Evolutionary conservation across 208 protist genomes (phyloP).

Genomic region (Dictyostelium gargantuum): DNA sequence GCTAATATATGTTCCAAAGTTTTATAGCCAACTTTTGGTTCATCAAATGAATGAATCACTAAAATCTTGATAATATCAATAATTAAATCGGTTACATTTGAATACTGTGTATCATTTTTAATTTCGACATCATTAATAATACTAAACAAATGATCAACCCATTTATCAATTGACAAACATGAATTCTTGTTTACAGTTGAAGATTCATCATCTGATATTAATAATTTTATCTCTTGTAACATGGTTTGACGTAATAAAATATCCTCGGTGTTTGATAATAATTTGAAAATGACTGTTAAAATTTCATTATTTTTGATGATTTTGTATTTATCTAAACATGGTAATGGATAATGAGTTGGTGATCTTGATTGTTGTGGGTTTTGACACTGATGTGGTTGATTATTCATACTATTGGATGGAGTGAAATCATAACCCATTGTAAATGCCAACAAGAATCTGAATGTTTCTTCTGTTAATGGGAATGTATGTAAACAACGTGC

Average conservation of each 20-base stretch:
- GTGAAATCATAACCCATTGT: constrained; percentile 5
- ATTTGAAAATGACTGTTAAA: constrained; percentile 2
- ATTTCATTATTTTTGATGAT: constrained; percentile 1
- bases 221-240: constrained; percentile 21
- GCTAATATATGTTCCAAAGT: constrained; percentile 25
- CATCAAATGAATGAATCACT: neutral
- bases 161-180: constrained; percentile 21
- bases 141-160: constrained; percentile 11
- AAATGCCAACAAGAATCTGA: constrained; percentile 31
- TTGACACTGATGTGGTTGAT: neutral
- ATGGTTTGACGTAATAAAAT: neutral
- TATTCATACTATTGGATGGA: neutral
- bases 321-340: neutral
- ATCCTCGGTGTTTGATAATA: neutral
- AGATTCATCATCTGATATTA: neutral
- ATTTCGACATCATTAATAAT: constrained; percentile 37
- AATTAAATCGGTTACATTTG: constrained; percentile 31
- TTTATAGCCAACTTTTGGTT: constrained; percentile 13
- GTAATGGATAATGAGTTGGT: neutral
- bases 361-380: neutral
- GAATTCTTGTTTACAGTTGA: neutral
- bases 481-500: neutral
- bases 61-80: constrained; percentile 55
- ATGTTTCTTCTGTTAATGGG: neutral
- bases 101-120: constrained; percentile 29